Conservation (phyloP, 441 rosid genomes). For the Corymbia citriodora region DNA sequence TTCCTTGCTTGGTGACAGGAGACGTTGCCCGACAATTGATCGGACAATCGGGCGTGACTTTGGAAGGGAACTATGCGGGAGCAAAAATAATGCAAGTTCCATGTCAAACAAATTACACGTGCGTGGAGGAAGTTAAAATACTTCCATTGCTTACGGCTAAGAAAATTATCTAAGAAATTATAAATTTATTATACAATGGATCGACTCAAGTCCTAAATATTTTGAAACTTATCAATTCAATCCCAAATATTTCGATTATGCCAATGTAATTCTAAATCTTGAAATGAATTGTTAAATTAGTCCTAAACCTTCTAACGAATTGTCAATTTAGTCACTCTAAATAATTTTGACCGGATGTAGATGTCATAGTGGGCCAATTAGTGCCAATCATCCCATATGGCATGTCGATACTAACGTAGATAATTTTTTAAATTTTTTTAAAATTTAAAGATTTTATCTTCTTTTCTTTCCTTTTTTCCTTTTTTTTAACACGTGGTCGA, state of each 20-base stretch:
- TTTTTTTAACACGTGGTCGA: background rate
- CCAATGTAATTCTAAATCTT: background rate
- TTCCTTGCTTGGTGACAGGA: background rate
- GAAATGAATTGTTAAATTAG: no score
- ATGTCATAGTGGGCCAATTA: rapidly evolving
- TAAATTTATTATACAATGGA: rapidly evolving
- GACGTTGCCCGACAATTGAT: background rate
- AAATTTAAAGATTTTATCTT: no score
- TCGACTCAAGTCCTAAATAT: rapidly evolving
- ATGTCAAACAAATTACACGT: background rate
- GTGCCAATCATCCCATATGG: rapidly evolving
- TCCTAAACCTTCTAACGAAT: no score
- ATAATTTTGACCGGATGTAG: no score
- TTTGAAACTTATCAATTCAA: rapidly evolving
- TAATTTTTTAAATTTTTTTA: no score
- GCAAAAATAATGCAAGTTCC: background rate
- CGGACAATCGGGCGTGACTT: background rate
- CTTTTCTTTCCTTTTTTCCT: background rate
- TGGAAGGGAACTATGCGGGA: background rate
- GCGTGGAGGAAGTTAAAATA: background rate
- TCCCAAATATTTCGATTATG: no score
- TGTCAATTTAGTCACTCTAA: rapidly evolving
- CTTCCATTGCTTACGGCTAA: background rate
- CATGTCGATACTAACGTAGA: rapidly evolving
- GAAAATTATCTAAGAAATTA: background rate